These are phyloP conservation scores for Clarireedia homoeocarpa DNA, from an alignment of 2,329 filamentous ascomycete species.

Conservation along the genomic window DNA sequence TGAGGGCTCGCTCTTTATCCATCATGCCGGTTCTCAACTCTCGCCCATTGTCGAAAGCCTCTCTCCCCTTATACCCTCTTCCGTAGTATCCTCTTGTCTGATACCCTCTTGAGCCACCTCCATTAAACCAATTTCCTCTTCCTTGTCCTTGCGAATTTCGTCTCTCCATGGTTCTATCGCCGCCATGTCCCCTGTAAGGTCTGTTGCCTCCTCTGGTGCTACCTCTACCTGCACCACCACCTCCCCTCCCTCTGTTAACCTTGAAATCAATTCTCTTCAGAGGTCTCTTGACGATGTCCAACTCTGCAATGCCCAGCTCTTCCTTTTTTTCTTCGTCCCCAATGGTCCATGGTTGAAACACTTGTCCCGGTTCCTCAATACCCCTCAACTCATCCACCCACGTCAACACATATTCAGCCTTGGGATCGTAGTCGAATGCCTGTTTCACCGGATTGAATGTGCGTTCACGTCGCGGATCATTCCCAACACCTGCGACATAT, in stretches of 20 bases:
- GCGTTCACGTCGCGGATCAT: conserved; percentile 62
- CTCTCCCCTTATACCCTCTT: conserved; percentile 10
- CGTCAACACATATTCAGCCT: conserved; percentile 60
- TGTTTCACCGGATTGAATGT: conserved; percentile 80
- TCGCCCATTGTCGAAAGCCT: conserved; percentile 3
- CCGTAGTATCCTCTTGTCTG: conserved; percentile 3
- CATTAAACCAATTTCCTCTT: conserved; percentile 2
- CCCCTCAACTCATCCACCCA: conserved; percentile 63
- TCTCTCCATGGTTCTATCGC: conserved; percentile 30
- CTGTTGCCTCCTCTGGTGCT: not conserved
- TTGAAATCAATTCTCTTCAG: conserved; percentile 57
- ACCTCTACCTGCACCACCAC: conserved; percentile 3
- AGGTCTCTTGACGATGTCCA: conserved; percentile 60
- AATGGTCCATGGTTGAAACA: conserved; percentile 67
- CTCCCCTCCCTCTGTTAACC: conserved; percentile 33
- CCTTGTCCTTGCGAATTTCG: conserved; percentile 23
- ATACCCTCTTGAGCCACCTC: conserved; percentile 3
- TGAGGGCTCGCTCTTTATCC: conserved; percentile 5
- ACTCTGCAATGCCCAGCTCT: conserved; percentile 45
- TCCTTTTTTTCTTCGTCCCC: conserved; percentile 46
- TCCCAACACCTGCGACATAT: conserved; percentile 72
- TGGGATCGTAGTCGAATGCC: conserved; percentile 65
- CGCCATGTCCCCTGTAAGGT: conserved; percentile 24
- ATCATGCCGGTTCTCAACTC: conserved; percentile 8
- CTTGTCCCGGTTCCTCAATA: conserved; percentile 38